Percentiles rank a stretch among this genome's conserved stretches.
Evolutionary conservation across 2,329 filamentous ascomycete genomes (phyloP).

Genomic region (Rutstroemia sydowiana): DNA sequence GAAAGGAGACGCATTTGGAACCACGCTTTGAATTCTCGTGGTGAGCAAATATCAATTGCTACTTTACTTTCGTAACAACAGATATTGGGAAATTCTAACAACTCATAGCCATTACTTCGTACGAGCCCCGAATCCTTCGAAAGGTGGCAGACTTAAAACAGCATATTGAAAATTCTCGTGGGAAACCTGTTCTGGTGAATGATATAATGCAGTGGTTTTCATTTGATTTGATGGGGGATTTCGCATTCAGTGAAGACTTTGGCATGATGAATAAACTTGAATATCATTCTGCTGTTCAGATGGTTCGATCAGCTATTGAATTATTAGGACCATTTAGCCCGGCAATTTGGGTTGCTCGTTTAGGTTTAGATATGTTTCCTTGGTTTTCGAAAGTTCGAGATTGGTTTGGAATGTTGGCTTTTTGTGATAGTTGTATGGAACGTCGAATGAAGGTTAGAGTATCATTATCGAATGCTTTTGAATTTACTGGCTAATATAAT

Average conservation of each 20-base stretch:
- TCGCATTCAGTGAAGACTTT: slow-evolving; percentile 22
- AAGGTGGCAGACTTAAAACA: background rate
- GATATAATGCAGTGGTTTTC: background rate
- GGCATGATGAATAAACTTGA: slow-evolving; percentile 16
- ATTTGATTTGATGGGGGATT: slow-evolving; percentile 25
- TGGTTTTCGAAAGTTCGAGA: background rate
- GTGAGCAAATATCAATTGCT: background rate
- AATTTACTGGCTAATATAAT: background rate
- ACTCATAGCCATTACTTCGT: background rate
- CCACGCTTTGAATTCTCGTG: background rate
- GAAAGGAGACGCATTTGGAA: background rate
- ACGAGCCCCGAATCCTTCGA: background rate
- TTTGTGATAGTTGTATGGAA: slow-evolving; percentile 10
- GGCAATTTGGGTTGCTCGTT: slow-evolving; percentile 17
- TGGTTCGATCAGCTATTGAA: slow-evolving; percentile 10
- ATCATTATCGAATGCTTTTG: background rate
- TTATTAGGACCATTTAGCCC: slow-evolving; percentile 14
- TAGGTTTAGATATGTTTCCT: slow-evolving; percentile 13
- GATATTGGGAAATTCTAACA: background rate
- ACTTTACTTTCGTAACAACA: background rate
- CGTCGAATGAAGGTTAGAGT: slow-evolving; percentile 10
- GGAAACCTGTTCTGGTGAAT: background rate
- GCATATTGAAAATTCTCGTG: background rate
- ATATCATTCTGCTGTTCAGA: slow-evolving; percentile 13
- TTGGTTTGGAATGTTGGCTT: slow-evolving; percentile 10